Evolutionary conservation across 352 stramenopile genomes (phyloP), one percentile per base, ranked within the genome.

Genomic region (Phytophthora colocasiae): DNA sequence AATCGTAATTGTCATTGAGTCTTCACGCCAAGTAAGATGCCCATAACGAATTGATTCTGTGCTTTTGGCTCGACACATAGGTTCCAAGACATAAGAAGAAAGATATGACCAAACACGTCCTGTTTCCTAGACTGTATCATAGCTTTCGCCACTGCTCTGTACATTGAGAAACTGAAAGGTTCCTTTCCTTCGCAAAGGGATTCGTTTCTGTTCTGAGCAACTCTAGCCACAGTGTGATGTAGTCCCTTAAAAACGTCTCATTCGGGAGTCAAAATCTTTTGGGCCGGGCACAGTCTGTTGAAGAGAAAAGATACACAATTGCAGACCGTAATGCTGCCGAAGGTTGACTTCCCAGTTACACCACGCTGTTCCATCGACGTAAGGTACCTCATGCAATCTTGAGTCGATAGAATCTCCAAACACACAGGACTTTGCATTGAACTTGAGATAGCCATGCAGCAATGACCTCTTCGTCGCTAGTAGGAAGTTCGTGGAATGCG

Each of bases 31-130:
- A 3, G 46, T 24, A 1, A 65, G 4, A 57, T 71, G 63, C 1
- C 7, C 56, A 31, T 45, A 40, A n/a, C 27, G 43, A 17, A 71
- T 59, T 1, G 50, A 66, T n/a, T 52, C 43, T 8, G 63, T 29
- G 7, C 15, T 62, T 17, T 38, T 43, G 17, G 63, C 63, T 17
- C 45, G 36, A 29, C 56, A 67, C 50, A 67, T 66, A 66, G 29
- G 27, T 67, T 63, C 45, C 51, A 72, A 10, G 17, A 58, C 1
- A 51, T 26, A 0, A 67, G 2, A 6, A 72, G 34, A 56, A 66
- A 63, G 3, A 29, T 7, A 48, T 63, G 64, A 22, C 22, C 50
- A 27, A 66, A 63, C n/a, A n/a, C n/a, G n/a, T n/a, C n/a, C n/a
- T n/a, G n/a, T n/a, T n/a, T n/a, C n/a, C n/a, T n/a, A n/a, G n/a